These are phyloP conservation scores for Boletus coccyginus DNA, from an alignment of 768 basidiomycete genomes.

Conservation along the genomic window DNA sequence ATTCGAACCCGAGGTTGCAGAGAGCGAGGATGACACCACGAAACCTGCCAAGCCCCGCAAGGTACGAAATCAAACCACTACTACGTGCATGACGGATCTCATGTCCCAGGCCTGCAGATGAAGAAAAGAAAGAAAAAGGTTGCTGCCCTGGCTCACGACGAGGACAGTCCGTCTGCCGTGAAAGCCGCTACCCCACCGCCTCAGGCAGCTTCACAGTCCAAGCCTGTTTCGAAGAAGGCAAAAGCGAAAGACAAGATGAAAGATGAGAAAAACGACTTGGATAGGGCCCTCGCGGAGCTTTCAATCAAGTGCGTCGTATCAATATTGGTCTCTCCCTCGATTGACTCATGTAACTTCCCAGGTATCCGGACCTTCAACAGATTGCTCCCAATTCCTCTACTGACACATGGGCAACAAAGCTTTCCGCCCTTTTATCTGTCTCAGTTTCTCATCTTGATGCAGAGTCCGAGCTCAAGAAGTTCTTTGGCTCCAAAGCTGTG, in stretches of 20 bases:
- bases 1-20: conserved; percentile 15
- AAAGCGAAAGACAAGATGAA: conserved; percentile 63
- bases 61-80: conserved; percentile 9
- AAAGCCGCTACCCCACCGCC: conserved; percentile 4
- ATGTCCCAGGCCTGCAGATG: conserved; percentile 16
- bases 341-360: conserved; percentile 17
- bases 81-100: not conserved
- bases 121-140: conserved; percentile 43
- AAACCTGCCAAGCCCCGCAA: conserved; percentile 22
- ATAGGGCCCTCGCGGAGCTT: conserved; percentile 82
- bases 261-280: conserved; percentile 72
- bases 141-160: not conserved
- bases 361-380: conserved; percentile 54
- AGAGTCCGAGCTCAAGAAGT: conserved; percentile 87
- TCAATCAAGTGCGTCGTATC: conserved; percentile 56
- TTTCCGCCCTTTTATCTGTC: conserved; percentile 67
- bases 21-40: conserved; percentile 20
- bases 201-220: conserved; percentile 28
- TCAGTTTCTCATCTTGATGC: conserved; percentile 79
- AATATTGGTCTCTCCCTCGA: not conserved
- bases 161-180: not conserved
- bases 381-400: conserved; percentile 22
- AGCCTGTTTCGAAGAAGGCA: conserved; percentile 56
- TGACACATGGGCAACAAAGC: conserved; percentile 30
- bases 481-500: conserved; percentile 92